Evolutionary conservation across 129 eudicot species (phyloP), one percentile per base, ranked within the genome.

Genomic region (Arctium minus): DNA sequence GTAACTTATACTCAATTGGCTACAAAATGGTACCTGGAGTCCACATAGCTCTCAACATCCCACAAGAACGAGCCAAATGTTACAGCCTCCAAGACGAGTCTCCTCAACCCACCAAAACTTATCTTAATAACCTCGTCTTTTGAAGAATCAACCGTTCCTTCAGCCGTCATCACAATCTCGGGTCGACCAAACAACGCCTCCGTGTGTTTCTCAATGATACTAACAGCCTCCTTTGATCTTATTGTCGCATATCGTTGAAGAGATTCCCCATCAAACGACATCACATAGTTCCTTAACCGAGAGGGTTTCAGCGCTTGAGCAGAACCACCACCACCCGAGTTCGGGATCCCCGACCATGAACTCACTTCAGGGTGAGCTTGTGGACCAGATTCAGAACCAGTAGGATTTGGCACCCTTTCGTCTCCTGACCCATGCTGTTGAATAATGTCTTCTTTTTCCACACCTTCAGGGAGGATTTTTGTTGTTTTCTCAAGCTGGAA

Each of bases 51-150:
- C 92, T 96, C 99, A 8, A 93, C 99, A 46, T 96, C 99, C 99
- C 99, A 96, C 80, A 96, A 89, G 86, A 96, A 91, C 6, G 99
- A 91, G 76, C 99, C 99, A 77, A 96, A 93, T 1, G 99, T 96
- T 64, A 93, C 98, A 30, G 98, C 99, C 88, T 96, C 99, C 86
- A 96, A 76, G 73, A 96, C 93, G 44, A 96, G 92, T 83, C 92
- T 86, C 86, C 83, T 91, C 67, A 96, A 67, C 35, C 99, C 97
- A 29, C 92, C 92, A 83, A 93, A 93, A 79, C 96, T 92, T 11
- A 93, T 96, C 89, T 86, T 93, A 67, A 93, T 93, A 31, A 42
- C 88, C 73, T 91, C 99, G 8, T 93, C 98, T 78, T 86, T 91
- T 8, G 98, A 91, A 32, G 97, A 80, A 86, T 96, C 97, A 78